Base-by-base conservation (phyloP, 169 alveolate species). In the Cryptosporidium sp. region DNA sequence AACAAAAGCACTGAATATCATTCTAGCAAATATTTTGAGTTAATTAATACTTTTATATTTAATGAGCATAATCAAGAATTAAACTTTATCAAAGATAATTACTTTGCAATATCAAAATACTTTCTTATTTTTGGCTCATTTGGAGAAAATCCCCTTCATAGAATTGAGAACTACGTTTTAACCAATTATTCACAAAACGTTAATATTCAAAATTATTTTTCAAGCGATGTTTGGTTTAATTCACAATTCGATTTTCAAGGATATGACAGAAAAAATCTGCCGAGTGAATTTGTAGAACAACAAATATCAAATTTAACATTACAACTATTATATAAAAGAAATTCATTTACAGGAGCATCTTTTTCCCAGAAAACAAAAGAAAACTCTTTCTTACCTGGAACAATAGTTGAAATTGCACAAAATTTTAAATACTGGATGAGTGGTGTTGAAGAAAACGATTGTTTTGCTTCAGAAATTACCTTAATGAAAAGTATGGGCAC, bases 211-310 rank as follows among this genome's bases (percentile, higher is more conserved):
- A 5, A 18, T 21, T 42, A 26, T 16, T 39, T 37, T 44, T 69
- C 84, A 69, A 44, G 21, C 16, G 42, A 69, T 23, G 44, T 69
- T 42, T 69, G 84, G 84, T 69, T 69, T 69, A 26, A 69, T 45
- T 44, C 84, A 18, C 16, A 37, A 67, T 39, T 6, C 44, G n/a
- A 42, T 45, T 29, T 42, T 8, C 45, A 23, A 69, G 44, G 37
- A 69, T 18, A 44, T 37, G 26, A n/a, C 5, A 23, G 31, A 23
- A 18, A 69, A 35, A 18, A 9, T n/a, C 3, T 14, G 12, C 35
- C 14, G 23, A 69, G 42, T 14, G 26, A 56, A 56, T 9, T 16
- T 26, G 3, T 26, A 56, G 37, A 56, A 5, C 29, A n/a, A 0
- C 4, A 56, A n/a, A n/a, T 56, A n/a, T 56, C n/a, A 9, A 23